These are phyloP conservation scores for Ascochyta lentis DNA, from an alignment of 2,329 filamentous ascomycete species.

Conservation along the genomic window DNA sequence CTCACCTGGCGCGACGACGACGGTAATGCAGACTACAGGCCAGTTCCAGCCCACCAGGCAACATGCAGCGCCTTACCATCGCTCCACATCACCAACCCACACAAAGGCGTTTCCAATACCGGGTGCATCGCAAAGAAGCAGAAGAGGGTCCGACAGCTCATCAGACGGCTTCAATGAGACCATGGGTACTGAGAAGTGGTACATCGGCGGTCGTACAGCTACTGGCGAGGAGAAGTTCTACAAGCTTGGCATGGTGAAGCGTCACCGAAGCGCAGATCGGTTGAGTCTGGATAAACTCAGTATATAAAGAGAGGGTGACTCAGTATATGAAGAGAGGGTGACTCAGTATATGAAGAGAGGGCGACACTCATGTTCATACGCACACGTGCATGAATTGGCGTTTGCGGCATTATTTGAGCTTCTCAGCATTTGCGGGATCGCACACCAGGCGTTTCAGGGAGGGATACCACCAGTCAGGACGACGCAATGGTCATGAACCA, in stretches of 20 bases:
- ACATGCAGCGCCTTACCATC: conserved; percentile 48
- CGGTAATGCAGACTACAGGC: conserved; percentile 49
- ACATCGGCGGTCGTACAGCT: conserved; percentile 78
- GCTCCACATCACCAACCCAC: conserved; percentile 45
- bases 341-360: conserved; percentile 68
- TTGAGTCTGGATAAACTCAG: conserved; percentile 78
- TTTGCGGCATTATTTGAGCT: conserved; percentile 27
- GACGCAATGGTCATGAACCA: not conserved
- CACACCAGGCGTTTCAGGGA: conserved; percentile 20
- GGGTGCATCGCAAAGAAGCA: conserved; percentile 44
- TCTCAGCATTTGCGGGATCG: conserved; percentile 18
- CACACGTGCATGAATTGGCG: conserved; percentile 37
- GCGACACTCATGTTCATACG: conserved; percentile 6
- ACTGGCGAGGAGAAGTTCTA: conserved; percentile 82
- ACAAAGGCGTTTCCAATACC: conserved; percentile 47
- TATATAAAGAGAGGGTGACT: conserved; percentile 62
- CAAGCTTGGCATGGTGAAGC: conserved; percentile 76
- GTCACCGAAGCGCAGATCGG: conserved; percentile 75
- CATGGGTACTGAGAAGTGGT: conserved; percentile 77
- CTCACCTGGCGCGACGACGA: conserved; percentile 46
- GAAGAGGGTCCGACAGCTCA: conserved; percentile 76
- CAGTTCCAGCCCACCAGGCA: conserved; percentile 52
- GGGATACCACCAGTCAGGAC: conserved; percentile 6
- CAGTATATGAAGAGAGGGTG: conserved; percentile 64
- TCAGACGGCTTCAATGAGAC: conserved; percentile 78